Evolutionary conservation across 2,329 filamentous ascomycete species (phyloP).

Genomic region (Fusarium sambucinum): DNA sequence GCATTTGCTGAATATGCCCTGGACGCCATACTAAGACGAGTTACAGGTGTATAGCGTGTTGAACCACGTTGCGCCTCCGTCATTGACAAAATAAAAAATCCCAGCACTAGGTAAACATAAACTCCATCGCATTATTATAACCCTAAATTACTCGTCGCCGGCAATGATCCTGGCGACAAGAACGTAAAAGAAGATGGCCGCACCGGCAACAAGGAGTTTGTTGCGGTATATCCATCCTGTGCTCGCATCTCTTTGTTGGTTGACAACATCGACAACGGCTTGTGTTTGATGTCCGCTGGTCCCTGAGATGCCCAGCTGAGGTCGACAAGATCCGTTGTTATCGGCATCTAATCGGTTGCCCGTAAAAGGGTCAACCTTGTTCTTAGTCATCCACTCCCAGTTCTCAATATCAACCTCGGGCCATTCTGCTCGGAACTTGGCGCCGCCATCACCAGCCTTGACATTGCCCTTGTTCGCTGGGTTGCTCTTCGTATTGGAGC

Average conservation of each 20-base stretch:
- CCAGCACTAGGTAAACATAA: constrained; percentile 13
- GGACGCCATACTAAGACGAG: constrained; percentile 47
- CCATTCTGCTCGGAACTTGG: constrained; percentile 92
- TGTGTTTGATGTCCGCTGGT: constrained; percentile 73
- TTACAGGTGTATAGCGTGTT: constrained; percentile 36
- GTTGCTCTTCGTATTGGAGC: constrained; percentile 71
- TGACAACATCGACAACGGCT: constrained; percentile 81
- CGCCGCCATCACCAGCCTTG: constrained; percentile 90
- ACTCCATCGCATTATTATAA: constrained; percentile 8
- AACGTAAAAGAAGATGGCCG: constrained; percentile 83
- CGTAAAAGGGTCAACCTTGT: constrained; percentile 81
- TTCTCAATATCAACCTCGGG: constrained; percentile 90
- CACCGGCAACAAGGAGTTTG: constrained; percentile 79
- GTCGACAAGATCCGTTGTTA: constrained; percentile 65
- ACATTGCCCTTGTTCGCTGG: constrained; percentile 78
- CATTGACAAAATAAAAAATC: constrained; percentile 28
- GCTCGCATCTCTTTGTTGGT: constrained; percentile 81
- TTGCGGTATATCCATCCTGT: constrained; percentile 85
- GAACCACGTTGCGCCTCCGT: constrained; percentile 36
- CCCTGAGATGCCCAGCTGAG: constrained; percentile 68
- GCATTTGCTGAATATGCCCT: constrained; percentile 34
- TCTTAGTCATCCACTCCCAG: constrained; percentile 89
- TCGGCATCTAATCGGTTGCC: constrained; percentile 69
- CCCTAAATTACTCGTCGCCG: constrained; percentile 50
- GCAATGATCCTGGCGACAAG: constrained; percentile 81